Percentiles rank a stretch among this genome's conserved stretches.
Evolutionary conservation across 2,329 filamentous ascomycete species (phyloP).

Genomic region (Coniochaeta sp.): DNA sequence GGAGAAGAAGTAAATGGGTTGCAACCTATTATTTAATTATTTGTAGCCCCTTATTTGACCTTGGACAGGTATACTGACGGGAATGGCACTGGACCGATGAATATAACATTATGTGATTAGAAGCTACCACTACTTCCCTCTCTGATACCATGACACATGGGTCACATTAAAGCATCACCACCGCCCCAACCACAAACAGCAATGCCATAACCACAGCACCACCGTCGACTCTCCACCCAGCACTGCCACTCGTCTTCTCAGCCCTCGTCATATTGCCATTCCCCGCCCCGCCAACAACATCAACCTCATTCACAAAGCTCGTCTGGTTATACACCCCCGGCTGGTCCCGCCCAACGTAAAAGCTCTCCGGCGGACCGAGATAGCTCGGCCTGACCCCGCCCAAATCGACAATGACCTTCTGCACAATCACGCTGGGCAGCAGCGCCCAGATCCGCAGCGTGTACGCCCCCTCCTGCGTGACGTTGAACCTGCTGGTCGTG

Average conservation of each 20-base stretch:
- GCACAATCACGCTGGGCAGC: slow-evolving; percentile 43
- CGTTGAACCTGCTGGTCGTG: slow-evolving; percentile 35
- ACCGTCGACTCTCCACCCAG: background rate
- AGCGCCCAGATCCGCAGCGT: slow-evolving; percentile 43
- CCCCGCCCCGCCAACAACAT: slow-evolving; percentile 8
- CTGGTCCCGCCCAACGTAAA: slow-evolving; percentile 32
- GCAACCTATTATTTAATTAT: no score
- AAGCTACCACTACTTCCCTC: background rate
- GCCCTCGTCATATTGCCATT: slow-evolving; percentile 1
- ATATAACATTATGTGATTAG: background rate
- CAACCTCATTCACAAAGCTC: slow-evolving; percentile 23
- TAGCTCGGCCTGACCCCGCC: slow-evolving; percentile 47
- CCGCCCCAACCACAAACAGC: background rate
- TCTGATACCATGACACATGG: background rate
- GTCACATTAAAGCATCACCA: background rate
- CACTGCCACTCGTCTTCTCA: background rate
- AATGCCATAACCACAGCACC: background rate
- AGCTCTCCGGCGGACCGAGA: slow-evolving; percentile 49
- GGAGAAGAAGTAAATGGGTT: no score
- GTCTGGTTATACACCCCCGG: slow-evolving; percentile 27
- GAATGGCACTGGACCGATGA: no score
- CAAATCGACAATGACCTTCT: slow-evolving; percentile 48
- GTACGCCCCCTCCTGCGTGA: slow-evolving; percentile 34
- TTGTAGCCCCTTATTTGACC: no score
- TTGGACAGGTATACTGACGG: no score